phyloP scores from a whole-genome alignment of 192 early-diverging fungal species.

The Coemansia sp. region DNA sequence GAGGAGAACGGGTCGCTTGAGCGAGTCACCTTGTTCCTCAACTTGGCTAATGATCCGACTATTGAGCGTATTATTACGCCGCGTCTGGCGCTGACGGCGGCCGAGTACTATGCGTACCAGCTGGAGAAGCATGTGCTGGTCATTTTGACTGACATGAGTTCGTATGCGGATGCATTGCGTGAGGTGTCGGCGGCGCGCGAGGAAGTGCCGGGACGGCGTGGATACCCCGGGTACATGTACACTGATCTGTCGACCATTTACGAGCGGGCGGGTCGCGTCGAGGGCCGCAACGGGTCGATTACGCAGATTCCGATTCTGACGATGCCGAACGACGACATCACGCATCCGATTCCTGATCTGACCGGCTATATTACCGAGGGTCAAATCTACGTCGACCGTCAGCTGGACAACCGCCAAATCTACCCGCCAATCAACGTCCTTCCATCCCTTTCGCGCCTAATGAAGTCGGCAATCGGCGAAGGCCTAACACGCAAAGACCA shows the following conservation, averaged over 20 bases:
- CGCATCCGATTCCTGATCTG: conserved; percentile 99
- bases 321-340: conserved; percentile 99
- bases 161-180: conserved; percentile 98
- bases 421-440: conserved; percentile 99
- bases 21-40: conserved; percentile 97
- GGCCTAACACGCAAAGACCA: conserved; percentile 98
- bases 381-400: conserved; percentile 98
- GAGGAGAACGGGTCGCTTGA: conserved; percentile 99
- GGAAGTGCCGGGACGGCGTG: conserved; percentile 98
- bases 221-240: conserved; percentile 99
- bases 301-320: conserved; percentile 99
- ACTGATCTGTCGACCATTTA: conserved; percentile 99
- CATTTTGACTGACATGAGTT: conserved; percentile 98
- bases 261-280: conserved; percentile 97
- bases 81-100: conserved; percentile 95
- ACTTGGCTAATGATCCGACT: conserved; percentile 99
- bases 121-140: conserved; percentile 99
- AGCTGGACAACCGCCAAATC: conserved; percentile 98
- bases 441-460: conserved; percentile 96
- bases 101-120: conserved; percentile 99
- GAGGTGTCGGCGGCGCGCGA: conserved; percentile 99
- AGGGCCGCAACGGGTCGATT: conserved; percentile 95
- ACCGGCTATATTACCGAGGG: conserved; percentile 99
- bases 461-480: conserved; percentile 99
- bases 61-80: conserved; percentile 99